Evolutionary conservation across 495 filamentous ascomycete species (phyloP).

Genomic region (Podospora comata): DNA sequence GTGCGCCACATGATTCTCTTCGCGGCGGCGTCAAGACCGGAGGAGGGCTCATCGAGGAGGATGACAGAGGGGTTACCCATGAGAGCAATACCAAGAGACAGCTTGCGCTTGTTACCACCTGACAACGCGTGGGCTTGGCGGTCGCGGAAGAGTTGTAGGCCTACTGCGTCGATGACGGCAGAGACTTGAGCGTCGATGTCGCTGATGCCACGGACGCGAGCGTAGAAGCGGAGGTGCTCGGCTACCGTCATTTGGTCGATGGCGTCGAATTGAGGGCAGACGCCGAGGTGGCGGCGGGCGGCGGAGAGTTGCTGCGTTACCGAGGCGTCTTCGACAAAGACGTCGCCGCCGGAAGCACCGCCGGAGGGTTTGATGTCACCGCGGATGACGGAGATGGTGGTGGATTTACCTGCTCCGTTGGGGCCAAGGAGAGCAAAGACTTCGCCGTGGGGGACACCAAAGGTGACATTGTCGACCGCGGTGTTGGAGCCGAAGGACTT

Average conservation of each 20-base stretch:
- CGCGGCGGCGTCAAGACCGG: slow-evolving; percentile 68
- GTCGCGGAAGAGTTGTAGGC: slow-evolving; percentile 54
- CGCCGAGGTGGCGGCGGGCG: slow-evolving; percentile 70
- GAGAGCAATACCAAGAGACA: slow-evolving; percentile 66
- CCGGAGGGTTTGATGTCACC: slow-evolving; percentile 68
- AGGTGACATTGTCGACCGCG: slow-evolving; percentile 78
- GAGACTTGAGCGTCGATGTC: slow-evolving; percentile 61
- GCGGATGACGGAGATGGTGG: slow-evolving; percentile 77
- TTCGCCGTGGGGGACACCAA: slow-evolving; percentile 71
- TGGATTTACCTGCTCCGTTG: slow-evolving; percentile 86
- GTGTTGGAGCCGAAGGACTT: slow-evolving; percentile 68
- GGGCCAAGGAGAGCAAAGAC: slow-evolving; percentile 84
- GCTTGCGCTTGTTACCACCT: slow-evolving; percentile 62
- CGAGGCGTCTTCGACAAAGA: slow-evolving; percentile 70
- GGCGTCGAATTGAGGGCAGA: slow-evolving; percentile 72
- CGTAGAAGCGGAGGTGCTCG: slow-evolving; percentile 74
- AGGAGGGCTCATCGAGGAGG: slow-evolving; percentile 67
- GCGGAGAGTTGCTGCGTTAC: slow-evolving; percentile 60
- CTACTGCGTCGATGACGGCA: slow-evolving; percentile 57
- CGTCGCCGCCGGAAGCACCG: slow-evolving; percentile 52
- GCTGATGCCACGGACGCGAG: slow-evolving; percentile 62
- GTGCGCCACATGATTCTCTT: slow-evolving; percentile 77
- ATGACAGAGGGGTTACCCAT: slow-evolving; percentile 73
- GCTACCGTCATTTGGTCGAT: slow-evolving; percentile 67
- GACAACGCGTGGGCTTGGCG: slow-evolving; percentile 64